phyloP scores from a whole-genome alignment of 2,329 filamentous ascomycete genomes.

The Myriosclerotinia curreyana region DNA sequence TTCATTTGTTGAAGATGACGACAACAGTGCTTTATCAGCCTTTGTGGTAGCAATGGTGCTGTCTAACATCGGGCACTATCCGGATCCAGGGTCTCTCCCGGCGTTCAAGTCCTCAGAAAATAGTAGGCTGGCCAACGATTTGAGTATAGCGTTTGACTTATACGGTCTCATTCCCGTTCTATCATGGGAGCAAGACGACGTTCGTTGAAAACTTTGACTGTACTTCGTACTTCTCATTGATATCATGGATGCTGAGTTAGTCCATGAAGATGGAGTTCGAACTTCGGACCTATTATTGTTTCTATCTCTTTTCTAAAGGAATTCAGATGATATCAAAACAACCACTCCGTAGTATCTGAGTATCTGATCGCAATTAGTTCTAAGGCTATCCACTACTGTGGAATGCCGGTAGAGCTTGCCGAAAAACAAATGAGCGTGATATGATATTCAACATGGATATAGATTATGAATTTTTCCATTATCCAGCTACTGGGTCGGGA shows the following conservation, averaged over 20 bases:
- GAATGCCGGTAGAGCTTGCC: conserved; percentile 18
- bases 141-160: conserved; percentile 2
- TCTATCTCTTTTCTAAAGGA: background rate
- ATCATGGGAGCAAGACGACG: background rate
- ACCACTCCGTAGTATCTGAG: too few relatives aligned
- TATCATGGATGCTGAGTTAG: background rate
- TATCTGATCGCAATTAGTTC: background rate
- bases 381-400: conserved; percentile 11
- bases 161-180: background rate
- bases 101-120: background rate
- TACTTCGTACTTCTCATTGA: background rate
- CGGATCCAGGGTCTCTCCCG: conserved; percentile 6
- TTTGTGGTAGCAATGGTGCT: conserved; percentile 4
- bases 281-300: background rate
- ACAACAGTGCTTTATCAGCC: conserved; percentile 11
- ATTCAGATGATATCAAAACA: background rate
- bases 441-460: conserved; percentile 14
- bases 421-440: conserved; percentile 1
- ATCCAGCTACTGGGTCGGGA: conserved; percentile 10
- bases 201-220: background rate
- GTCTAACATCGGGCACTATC: conserved; percentile 18
- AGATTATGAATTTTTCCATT: conserved; percentile 11
- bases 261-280: background rate
- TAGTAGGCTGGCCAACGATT: background rate
- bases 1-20: conserved; percentile 18